These are phyloP conservation scores for Aphanomyces euteiches DNA, from an alignment of 352 stramenopile species.

Conservation along the genomic window DNA sequence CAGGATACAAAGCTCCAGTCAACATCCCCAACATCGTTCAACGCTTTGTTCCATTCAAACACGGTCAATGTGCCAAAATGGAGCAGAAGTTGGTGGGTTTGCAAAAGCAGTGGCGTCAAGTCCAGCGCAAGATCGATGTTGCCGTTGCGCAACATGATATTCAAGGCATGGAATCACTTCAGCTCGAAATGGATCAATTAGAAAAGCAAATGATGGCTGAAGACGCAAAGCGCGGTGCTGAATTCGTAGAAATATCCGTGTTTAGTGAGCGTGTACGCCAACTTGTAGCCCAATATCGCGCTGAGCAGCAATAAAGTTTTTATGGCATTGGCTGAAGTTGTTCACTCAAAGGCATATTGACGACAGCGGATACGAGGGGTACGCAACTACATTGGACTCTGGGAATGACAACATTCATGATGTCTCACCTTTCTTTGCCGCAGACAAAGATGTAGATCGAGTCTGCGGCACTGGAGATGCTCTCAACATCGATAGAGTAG, in stretches of 20 bases:
- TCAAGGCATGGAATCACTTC: not conserved
- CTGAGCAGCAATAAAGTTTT: not conserved
- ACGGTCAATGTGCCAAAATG: slow-evolving; percentile 13
- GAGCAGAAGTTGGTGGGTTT: slow-evolving; percentile 20
- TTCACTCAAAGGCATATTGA: slow-evolving; percentile 82
- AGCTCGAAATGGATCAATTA: not conserved
- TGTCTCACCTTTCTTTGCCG: slow-evolving; percentile 64
- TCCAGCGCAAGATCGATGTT: not conserved
- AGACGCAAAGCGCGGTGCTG: slow-evolving; percentile 3
- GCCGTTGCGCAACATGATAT: slow-evolving; percentile 11
- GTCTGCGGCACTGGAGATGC: slow-evolving; percentile 65
- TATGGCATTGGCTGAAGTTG: not conserved
- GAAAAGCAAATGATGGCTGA: slow-evolving; percentile 5
- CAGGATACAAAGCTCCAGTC: slow-evolving; percentile 16
- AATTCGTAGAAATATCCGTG: slow-evolving; percentile 23
- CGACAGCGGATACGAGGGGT: slow-evolving; percentile 68
- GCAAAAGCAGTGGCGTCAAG: slow-evolving; percentile 1
- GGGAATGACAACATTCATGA: slow-evolving; percentile 7
- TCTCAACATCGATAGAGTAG: slow-evolving; percentile 67
- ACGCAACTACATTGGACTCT: slow-evolving; percentile 48
- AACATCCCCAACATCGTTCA: slow-evolving; percentile 4
- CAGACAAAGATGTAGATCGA: slow-evolving; percentile 80
- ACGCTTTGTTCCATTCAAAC: slow-evolving; percentile 20
- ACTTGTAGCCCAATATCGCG: not conserved
- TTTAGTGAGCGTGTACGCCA: slow-evolving; percentile 13